Evolutionary conservation across 306 rosid species (phyloP).

Genomic region (Carpinus viminea): DNA sequence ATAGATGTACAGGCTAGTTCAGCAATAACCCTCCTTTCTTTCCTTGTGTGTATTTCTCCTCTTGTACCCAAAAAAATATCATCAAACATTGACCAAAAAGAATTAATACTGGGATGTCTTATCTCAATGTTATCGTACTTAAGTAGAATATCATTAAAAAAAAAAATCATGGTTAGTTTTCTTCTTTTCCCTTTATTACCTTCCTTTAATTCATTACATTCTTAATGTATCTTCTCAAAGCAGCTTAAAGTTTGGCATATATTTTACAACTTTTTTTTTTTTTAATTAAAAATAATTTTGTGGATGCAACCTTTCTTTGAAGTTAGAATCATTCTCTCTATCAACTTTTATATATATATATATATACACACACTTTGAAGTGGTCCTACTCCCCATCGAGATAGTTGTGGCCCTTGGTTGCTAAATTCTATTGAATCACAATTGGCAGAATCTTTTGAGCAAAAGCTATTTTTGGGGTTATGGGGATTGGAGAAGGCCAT

Average conservation of each 20-base stretch:
- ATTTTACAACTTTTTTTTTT: too few species aligned
- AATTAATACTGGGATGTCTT: conserved; percentile 12
- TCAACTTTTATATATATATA: too few species aligned
- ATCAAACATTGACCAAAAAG: conserved; percentile 23
- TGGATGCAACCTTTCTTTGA: too few species aligned
- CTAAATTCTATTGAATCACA: neutral
- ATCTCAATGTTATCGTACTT: neutral
- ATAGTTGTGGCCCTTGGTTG: neutral
- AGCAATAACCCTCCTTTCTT: neutral
- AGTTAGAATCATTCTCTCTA: too few species aligned
- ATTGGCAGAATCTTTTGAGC: too few species aligned
- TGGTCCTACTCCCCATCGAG: neutral
- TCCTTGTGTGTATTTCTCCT: neutral
- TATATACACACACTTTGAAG: neutral
- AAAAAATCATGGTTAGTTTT: too few species aligned
- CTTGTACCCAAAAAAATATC: conserved; percentile 9
- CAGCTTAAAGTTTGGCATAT: too few species aligned
- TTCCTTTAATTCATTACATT: too few species aligned
- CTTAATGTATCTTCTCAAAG: too few species aligned
- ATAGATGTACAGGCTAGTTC: neutral
- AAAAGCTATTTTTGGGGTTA: neutral
- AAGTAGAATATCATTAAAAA: neutral
- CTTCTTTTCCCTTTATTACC: too few species aligned
- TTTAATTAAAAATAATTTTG: too few species aligned
- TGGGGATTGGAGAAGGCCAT: neutral